These are phyloP conservation scores for Globisporangium canariense DNA, from an alignment of 352 stramenopile species.

Conservation along the genomic window DNA sequence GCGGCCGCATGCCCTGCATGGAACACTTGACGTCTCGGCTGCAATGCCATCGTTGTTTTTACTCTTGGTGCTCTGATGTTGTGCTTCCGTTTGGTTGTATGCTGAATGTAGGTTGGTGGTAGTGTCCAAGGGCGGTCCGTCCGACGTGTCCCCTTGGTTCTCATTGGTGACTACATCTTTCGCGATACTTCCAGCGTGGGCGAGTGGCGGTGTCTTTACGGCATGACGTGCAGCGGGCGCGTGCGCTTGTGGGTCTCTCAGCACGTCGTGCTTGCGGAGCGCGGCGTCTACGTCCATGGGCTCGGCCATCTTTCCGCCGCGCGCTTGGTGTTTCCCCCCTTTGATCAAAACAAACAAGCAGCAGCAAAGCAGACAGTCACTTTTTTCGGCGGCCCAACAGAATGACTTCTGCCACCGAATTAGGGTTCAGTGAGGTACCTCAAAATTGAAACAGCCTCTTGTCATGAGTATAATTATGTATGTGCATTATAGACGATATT, in stretches of 20 bases:
- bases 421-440: neutral
- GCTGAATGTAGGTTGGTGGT: neutral
- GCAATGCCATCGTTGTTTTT: neutral
- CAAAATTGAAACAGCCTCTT: neutral
- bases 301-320: constrained; percentile 10
- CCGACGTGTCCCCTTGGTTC: constrained; percentile 3
- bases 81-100: neutral
- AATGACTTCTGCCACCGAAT: constrained; percentile 10
- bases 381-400: neutral
- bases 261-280: constrained; percentile 4
- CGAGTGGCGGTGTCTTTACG: neutral
- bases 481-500: neutral
- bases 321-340: constrained; percentile 10
- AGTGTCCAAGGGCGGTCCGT: neutral
- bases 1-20: constrained; percentile 6
- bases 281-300: constrained; percentile 15
- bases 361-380: neutral
- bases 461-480: neutral
- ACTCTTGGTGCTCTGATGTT: neutral
- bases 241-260: constrained; percentile 7
- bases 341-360: neutral
- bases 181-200: constrained; percentile 1
- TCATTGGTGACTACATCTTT: neutral
- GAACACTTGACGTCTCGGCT: neutral
- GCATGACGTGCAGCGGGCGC: neutral